A percentile compares a stretch with the other conserved stretches of the same genome.
phyloP scores from a whole-genome alignment of 129 eudicot genomes.

The Centaurea solstitialis region DNA sequence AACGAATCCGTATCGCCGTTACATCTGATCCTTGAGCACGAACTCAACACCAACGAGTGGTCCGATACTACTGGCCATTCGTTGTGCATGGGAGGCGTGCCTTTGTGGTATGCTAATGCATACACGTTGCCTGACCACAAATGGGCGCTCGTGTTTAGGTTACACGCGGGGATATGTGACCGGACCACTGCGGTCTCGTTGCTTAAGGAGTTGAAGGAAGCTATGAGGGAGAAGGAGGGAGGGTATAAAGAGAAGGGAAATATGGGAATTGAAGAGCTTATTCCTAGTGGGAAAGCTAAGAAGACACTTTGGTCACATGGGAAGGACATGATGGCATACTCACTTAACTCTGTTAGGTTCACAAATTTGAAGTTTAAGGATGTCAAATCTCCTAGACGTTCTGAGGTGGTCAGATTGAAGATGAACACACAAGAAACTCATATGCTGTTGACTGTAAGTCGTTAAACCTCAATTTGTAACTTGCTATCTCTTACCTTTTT shows the following conservation, averaged over 20 bases:
- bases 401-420: constrained; percentile 49
- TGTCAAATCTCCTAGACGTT: constrained; percentile 39
- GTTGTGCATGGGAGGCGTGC: constrained; percentile 28
- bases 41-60: constrained; percentile 48
- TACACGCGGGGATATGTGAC: constrained; percentile 53
- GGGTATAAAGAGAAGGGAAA: constrained; percentile 44
- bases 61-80: constrained; percentile 9
- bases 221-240: constrained; percentile 17
- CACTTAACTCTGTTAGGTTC: constrained; percentile 46
- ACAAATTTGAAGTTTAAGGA: constrained; percentile 55
- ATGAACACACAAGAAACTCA: constrained; percentile 41
- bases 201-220: constrained; percentile 54
- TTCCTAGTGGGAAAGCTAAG: constrained; percentile 50
- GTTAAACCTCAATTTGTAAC: not conserved
- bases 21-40: constrained; percentile 50
- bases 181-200: constrained; percentile 53
- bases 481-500: not conserved
- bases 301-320: constrained; percentile 67
- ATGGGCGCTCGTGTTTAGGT: constrained; percentile 42
- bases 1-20: constrained; percentile 30
- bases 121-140: constrained; percentile 43
- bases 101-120: constrained; percentile 32
- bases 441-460: constrained; percentile 48
- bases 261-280: constrained; percentile 53
- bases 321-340: constrained; percentile 52